These are phyloP conservation scores for Claviceps sp. DNA, from an alignment of 2,329 filamentous ascomycete genomes.

Conservation along the genomic window DNA sequence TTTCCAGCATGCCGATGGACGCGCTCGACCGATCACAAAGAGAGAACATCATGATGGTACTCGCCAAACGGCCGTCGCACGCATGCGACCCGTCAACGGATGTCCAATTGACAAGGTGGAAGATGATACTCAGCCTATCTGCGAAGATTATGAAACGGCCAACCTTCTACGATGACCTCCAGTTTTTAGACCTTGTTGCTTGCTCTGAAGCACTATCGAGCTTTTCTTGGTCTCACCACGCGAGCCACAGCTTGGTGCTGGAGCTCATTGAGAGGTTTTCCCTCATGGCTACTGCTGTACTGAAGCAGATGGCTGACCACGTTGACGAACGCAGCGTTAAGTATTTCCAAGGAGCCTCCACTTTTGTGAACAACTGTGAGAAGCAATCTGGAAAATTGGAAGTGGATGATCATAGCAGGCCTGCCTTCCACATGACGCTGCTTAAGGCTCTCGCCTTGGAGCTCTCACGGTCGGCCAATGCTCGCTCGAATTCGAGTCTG, in stretches of 20 bases:
- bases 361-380: conserved; percentile 15
- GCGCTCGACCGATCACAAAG: conserved; percentile 28
- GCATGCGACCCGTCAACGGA: conserved; percentile 14
- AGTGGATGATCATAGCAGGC: conserved; percentile 5
- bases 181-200: conserved; percentile 23
- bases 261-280: conserved; percentile 22
- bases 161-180: conserved; percentile 36
- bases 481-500: conserved; percentile 13
- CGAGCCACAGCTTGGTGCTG: conserved; percentile 13
- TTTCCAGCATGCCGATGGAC: conserved; percentile 24
- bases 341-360: conserved; percentile 22
- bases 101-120: conserved; percentile 19
- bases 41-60: conserved; percentile 26
- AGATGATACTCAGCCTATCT: conserved; percentile 29
- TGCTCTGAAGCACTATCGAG: conserved; percentile 20
- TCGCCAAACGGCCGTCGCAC: conserved; percentile 16
- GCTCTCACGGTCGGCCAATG: conserved; percentile 15
- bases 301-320: conserved; percentile 31
- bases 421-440: conserved; percentile 21
- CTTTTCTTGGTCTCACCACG: conserved; percentile 12
- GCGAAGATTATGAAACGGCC: conserved; percentile 36
- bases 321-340: conserved; percentile 27
- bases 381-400: conserved; percentile 1
- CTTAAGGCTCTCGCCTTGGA: conserved; percentile 21
- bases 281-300: conserved; percentile 17